Evolutionary conservation across 768 basidiomycete species (phyloP).

Genomic region (Suillus sp.): DNA sequence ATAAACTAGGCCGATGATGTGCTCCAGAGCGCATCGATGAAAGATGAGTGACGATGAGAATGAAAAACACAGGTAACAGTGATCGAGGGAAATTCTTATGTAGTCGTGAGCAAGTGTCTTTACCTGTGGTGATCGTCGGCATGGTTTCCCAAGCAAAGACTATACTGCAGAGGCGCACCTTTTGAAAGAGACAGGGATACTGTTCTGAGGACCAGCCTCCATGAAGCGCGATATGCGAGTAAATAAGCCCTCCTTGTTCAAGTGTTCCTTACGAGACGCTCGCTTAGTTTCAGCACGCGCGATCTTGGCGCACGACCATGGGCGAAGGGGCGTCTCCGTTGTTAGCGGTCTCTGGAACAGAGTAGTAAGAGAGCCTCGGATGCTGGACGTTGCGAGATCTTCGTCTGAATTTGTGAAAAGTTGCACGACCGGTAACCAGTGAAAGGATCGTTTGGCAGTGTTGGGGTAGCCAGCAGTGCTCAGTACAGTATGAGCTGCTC

Average conservation of each 20-base stretch:
- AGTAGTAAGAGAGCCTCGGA: not conserved
- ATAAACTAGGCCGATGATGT: not conserved
- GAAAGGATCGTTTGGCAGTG: not conserved
- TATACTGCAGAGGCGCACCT: no score
- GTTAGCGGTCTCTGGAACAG: not conserved
- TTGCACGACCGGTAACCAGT: not conserved
- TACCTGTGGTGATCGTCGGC: not conserved
- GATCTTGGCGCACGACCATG: constrained; percentile 38
- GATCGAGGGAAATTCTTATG: not conserved
- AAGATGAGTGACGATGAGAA: not conserved
- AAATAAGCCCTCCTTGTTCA: not conserved
- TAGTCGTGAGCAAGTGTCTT: not conserved
- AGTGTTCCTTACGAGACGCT: constrained; percentile 27
- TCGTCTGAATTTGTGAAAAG: not conserved
- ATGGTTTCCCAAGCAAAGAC: not conserved
- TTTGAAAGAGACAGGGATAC: not conserved
- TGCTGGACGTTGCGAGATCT: not conserved
- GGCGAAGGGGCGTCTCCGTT: not conserved
- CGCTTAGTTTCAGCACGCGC: constrained; percentile 28
- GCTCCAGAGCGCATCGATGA: constrained; percentile 1
- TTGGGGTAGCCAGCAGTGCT: not conserved
- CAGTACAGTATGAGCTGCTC: not conserved
- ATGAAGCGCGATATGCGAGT: not conserved
- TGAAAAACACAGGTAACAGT: not conserved
- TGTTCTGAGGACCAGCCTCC: not conserved